phyloP scores from a whole-genome alignment of 805 yeast genomes.

The Pichia deserticola region DNA sequence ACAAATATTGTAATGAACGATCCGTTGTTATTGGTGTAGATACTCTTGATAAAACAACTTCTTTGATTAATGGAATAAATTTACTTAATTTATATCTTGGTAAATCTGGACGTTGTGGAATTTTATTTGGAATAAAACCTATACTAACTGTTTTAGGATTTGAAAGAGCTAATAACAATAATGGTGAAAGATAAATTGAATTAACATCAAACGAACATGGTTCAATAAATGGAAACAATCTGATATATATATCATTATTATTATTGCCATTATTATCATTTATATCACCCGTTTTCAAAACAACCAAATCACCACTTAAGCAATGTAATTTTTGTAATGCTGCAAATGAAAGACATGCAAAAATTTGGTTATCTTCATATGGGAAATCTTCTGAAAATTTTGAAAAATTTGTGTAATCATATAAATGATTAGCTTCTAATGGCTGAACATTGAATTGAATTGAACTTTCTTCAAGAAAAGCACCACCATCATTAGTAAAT shows the following conservation, averaged over 20 bases:
- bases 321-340: constrained; percentile 52
- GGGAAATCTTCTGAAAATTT: constrained; percentile 14
- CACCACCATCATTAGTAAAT: background rate
- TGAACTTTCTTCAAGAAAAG: background rate
- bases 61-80: constrained; percentile 44
- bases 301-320: constrained; percentile 62
- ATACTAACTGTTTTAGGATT: constrained; percentile 19
- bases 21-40: constrained; percentile 66
- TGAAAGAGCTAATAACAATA: constrained; percentile 38
- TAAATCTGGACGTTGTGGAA: constrained; percentile 11
- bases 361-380: constrained; percentile 39
- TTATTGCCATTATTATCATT: background rate
- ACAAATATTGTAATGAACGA: constrained; percentile 49
- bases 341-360: constrained; percentile 38
- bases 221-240: constrained; percentile 54
- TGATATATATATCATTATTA: constrained; percentile 22
- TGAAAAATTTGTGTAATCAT: constrained; percentile 14
- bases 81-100: constrained; percentile 17
- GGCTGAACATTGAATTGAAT: background rate
- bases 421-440: constrained; percentile 7
- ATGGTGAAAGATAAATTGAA: constrained; percentile 53
- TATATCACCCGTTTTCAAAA: constrained; percentile 6
- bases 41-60: constrained; percentile 58
- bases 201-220: constrained; percentile 42
- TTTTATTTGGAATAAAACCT: background rate